Percentiles rank a stretch among this genome's conserved stretches.
phyloP scores from a whole-genome alignment of 148 eudicot genomes.

The Rhododendron griersonianum region DNA sequence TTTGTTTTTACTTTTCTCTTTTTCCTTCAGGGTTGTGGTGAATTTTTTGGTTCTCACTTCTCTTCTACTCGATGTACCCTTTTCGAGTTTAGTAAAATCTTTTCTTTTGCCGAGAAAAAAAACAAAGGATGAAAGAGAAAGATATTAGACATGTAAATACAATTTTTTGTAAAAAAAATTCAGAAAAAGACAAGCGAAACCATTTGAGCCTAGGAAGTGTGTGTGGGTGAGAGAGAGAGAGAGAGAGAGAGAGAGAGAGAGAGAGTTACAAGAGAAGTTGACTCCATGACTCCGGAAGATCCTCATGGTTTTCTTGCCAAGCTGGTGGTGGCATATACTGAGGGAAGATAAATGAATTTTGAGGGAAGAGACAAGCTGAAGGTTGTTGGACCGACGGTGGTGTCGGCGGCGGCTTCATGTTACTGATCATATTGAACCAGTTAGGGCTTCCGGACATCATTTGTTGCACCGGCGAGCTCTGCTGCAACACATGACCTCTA shows the following conservation, averaged over 20 bases:
- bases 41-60: too few species aligned
- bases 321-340: conserved; percentile 18
- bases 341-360: conserved; percentile 19
- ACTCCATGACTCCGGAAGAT: conserved; percentile 65
- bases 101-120: too few species aligned
- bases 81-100: too few species aligned
- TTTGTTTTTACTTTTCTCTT: too few species aligned
- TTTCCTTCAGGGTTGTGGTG: too few species aligned
- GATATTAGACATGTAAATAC: too few species aligned
- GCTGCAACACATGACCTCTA: conserved; percentile 57
- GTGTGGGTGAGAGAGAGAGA: neutral
- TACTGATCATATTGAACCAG: conserved; percentile 45
- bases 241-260: neutral
- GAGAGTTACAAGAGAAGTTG: conserved; percentile 63
- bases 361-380: conserved; percentile 18
- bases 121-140: too few species aligned
- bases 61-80: too few species aligned
- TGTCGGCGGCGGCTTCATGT: conserved; percentile 29
- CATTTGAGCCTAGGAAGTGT: neutral
- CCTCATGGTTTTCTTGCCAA: conserved; percentile 42
- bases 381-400: conserved; percentile 26
- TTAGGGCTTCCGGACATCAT: conserved; percentile 66
- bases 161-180: too few species aligned
- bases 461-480: conserved; percentile 77
- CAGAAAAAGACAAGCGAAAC: neutral